These are phyloP conservation scores for Aspergillus arachidicola DNA, from an alignment of 2,329 filamentous ascomycete genomes.

Conservation along the genomic window DNA sequence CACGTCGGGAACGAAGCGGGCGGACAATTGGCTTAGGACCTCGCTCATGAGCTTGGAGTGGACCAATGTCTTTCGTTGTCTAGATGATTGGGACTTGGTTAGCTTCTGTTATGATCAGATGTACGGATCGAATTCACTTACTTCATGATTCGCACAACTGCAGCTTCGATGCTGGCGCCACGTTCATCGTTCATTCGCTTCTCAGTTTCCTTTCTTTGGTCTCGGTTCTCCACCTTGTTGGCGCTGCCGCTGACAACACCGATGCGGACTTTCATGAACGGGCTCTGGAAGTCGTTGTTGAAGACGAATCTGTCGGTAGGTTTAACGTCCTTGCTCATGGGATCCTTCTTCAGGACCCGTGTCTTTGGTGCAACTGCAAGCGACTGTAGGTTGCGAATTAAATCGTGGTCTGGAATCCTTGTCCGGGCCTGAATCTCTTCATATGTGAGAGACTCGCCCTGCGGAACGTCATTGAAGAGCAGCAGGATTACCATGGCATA, in stretches of 20 bases:
- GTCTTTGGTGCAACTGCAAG: constrained; percentile 83
- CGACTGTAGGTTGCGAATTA: constrained; percentile 77
- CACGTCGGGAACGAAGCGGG: constrained; percentile 54
- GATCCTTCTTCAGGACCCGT: constrained; percentile 77
- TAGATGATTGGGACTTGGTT: constrained; percentile 18
- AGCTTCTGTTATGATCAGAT: not conserved
- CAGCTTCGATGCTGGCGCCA: constrained; percentile 54
- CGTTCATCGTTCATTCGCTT: constrained; percentile 55
- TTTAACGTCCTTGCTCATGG: constrained; percentile 76
- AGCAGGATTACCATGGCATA: constrained; percentile 89
- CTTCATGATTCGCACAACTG: constrained; percentile 59
- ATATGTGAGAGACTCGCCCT: constrained; percentile 55
- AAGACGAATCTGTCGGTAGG: constrained; percentile 77
- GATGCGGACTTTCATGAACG: constrained; percentile 84
- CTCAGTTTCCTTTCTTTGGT: constrained; percentile 57
- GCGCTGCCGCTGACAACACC: constrained; percentile 74
- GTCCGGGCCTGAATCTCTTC: constrained; percentile 84
- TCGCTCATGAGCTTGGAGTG: constrained; percentile 55
- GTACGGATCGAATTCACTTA: constrained; percentile 27
- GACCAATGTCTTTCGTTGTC: constrained; percentile 51
- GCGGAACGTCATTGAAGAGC: constrained; percentile 78
- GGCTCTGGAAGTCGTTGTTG: constrained; percentile 80
- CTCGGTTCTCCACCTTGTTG: constrained; percentile 79
- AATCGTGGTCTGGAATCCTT: constrained; percentile 73
- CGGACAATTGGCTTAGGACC: constrained; percentile 51